Evolutionary conservation across 768 basidiomycete species (phyloP).

Genomic region (Russula vinacea): DNA sequence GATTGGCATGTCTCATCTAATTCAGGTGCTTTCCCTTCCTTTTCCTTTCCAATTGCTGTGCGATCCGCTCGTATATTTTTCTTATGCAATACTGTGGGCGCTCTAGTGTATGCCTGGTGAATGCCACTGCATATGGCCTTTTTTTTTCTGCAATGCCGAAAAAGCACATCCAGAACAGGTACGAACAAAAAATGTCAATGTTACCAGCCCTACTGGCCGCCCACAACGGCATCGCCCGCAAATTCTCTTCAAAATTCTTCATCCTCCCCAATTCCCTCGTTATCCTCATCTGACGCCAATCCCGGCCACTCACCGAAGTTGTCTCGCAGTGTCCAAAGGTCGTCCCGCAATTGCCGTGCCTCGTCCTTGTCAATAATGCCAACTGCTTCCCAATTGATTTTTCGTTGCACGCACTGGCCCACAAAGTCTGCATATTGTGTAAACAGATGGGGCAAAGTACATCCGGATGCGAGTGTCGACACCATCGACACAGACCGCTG

Average conservation of each 20-base stretch:
- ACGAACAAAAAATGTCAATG: neutral
- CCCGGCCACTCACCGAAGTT: constrained; percentile 20
- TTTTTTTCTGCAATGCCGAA: neutral
- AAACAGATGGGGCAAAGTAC: constrained; percentile 43
- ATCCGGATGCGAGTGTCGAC: constrained; percentile 43
- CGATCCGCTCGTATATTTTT: neutral
- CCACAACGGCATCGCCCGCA: neutral
- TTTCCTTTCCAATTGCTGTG: neutral
- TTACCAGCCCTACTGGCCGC: neutral
- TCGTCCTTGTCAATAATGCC: constrained; percentile 25
- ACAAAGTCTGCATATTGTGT: constrained; percentile 51
- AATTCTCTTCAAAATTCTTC: constrained; percentile 14
- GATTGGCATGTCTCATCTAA: neutral
- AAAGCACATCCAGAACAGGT: neutral
- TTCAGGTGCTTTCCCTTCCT: neutral
- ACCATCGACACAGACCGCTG: constrained; percentile 19
- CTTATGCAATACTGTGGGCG: neutral
- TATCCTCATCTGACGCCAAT: neutral
- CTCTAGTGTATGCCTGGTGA: constrained; percentile 5
- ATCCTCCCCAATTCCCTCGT: constrained; percentile 17
- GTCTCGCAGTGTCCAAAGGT: constrained; percentile 27
- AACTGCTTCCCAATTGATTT: constrained; percentile 21
- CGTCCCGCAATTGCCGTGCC: constrained; percentile 22
- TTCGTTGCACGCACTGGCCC: constrained; percentile 39
- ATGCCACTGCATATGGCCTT: neutral